Evolutionary conservation across 805 yeast species (phyloP).

Genomic region (Hanseniaspora clermontiae): DNA sequence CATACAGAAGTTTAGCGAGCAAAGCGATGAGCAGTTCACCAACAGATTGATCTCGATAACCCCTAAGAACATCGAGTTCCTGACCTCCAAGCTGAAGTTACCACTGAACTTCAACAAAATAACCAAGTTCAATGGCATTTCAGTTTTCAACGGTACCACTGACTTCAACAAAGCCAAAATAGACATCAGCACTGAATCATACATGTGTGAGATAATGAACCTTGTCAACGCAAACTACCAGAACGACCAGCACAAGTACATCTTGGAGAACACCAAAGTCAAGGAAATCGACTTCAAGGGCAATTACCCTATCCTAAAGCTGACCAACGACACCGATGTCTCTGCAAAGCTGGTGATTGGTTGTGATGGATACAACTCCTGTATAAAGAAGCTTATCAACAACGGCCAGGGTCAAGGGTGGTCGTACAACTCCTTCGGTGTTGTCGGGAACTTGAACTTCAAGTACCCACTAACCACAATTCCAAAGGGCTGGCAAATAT

Average conservation of each 20-base stretch:
- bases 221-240: constrained; percentile 35
- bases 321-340: constrained; percentile 38
- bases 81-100: constrained; percentile 68
- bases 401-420: constrained; percentile 76
- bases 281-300: constrained; percentile 31
- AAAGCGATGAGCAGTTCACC: constrained; percentile 38
- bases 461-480: constrained; percentile 40
- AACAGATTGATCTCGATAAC: constrained; percentile 81
- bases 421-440: constrained; percentile 77
- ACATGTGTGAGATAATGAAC: constrained; percentile 85
- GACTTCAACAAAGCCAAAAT: constrained; percentile 48
- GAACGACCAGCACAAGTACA: constrained; percentile 16
- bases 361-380: constrained; percentile 92
- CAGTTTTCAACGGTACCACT: constrained; percentile 74
- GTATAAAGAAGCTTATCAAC: constrained; percentile 69
- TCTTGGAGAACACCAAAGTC: constrained; percentile 48
- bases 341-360: constrained; percentile 75
- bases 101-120: constrained; percentile 57
- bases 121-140: constrained; percentile 66
- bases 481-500: constrained; percentile 78
- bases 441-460: constrained; percentile 77
- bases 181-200: constrained; percentile 45
- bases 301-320: constrained; percentile 35
- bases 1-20: constrained; percentile 16
- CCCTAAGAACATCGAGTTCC: constrained; percentile 58